These are phyloP conservation scores for Jatropha multifida DNA, from an alignment of 441 rosid genomes.

Conservation along the genomic window DNA sequence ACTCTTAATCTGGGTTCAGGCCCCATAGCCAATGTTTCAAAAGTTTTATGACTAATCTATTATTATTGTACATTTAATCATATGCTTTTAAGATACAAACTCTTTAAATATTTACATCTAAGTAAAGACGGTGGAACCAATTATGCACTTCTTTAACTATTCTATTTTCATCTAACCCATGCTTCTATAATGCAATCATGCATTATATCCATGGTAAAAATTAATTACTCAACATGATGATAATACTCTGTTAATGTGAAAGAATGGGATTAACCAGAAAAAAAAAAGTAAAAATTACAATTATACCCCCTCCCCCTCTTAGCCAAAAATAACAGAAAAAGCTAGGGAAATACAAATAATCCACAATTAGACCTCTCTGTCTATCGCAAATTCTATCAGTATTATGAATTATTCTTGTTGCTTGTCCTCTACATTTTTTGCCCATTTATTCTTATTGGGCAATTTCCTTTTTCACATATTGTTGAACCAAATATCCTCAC, in stretches of 20 bases:
- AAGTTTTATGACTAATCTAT: slow-evolving; percentile 39
- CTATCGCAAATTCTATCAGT: slow-evolving; percentile 18
- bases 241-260: slow-evolving; percentile 18
- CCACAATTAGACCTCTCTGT: slow-evolving; percentile 29
- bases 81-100: slow-evolving; percentile 11
- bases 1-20: slow-evolving; percentile 37
- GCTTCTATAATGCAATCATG: slow-evolving; percentile 43
- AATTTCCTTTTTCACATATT: slow-evolving; percentile 29
- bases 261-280: slow-evolving; percentile 30
- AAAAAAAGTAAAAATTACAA: slow-evolving; percentile 26
- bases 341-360: slow-evolving; percentile 10
- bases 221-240: not conserved
- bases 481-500: slow-evolving; percentile 62
- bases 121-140: slow-evolving; percentile 64
- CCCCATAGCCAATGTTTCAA: slow-evolving; percentile 58
- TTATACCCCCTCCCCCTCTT: not conserved
- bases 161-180: slow-evolving; percentile 17
- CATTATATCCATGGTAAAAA: not conserved
- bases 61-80: not conserved
- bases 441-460: not conserved
- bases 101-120: slow-evolving; percentile 26
- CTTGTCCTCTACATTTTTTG: not conserved
- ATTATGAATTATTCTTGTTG: slow-evolving; percentile 13
- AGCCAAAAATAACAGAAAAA: not conserved
- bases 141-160: slow-evolving; percentile 37